Base-by-base conservation (phyloP, 2,329 filamentous ascomycete species). In the Sporothrix luriei region DNA sequence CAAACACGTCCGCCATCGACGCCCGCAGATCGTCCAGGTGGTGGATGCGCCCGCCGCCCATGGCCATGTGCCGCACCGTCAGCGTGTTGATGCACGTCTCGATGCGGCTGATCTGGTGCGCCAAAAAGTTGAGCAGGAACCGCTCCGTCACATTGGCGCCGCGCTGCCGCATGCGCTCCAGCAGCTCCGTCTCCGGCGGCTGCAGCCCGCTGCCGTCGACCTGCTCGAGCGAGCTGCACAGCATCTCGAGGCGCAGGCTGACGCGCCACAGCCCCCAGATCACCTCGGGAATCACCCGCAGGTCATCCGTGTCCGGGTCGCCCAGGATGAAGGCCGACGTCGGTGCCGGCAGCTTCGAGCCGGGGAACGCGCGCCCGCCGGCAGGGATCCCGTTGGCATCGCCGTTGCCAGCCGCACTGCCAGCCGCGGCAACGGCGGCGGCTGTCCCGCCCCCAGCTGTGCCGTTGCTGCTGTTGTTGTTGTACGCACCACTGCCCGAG, bases 71-170 rank as follows among this genome's bases (percentile, higher is more conserved):
- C 64, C 94, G 90, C 75, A 97, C 83, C 14, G 88, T 83, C 66
- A 97, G 85, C 0, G 92, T 93, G 43, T 90, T 91, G 74, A 94
- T 86, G 77, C 92, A 95, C 66, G 92, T 90, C 93, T 99, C 95
- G 78, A 99, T 96, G 76, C 95, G 88, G 78, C 91, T 94, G 74
- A 99, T 91, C 84, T 97, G 93, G 78, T 98, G 94, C 78, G 97
- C 94, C 78, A 98, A 86, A 76, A 99, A 93, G 76, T 92, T 93
- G 69, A 97, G 81, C 79, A 98, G 82, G 79, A 97, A 94, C 68
- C 88, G 85, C 82, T 98, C 95, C 38, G 94, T 93, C 68, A 97
- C 87, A 77, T 97, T 93, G 13, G 92, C 93, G 66, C 91, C 92
- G 54, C 89, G 81, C 69, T 83, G 78, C 77, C 84, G 86, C 77